Base-by-base conservation (phyloP, 768 basidiomycete genomes). In the Hygrophoropsis aurantiaca region DNA sequence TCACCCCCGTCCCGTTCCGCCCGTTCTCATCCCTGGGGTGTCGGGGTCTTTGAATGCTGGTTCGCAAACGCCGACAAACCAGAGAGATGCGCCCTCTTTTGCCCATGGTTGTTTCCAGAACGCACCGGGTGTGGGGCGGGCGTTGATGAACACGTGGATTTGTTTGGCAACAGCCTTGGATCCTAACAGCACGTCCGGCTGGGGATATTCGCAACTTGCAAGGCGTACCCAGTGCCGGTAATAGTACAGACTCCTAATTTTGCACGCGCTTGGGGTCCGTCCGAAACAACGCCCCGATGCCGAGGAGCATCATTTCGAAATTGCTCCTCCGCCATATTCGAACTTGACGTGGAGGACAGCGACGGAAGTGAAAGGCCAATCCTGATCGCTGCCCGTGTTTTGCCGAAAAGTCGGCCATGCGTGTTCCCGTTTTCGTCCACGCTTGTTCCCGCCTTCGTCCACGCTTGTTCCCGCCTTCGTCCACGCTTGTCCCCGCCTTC, bases 21-120 rank as follows among this genome's bases (percentile, higher is more conserved):
- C n/a, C n/a, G n/a, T n/a, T n/a, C n/a, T n/a, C n/a, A n/a, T n/a
- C 36, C 24, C 52, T 46, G 13, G 37, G 11, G 39, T 5, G 1
- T 24, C 38, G 18, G 25, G 48, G 39, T 57, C 56, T 47, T 62
- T 59, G 51, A 75, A 71, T 20, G 71, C 65, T 39, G 72, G 61
- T 50, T 61, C 16, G 73, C 63, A 42, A 78, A 77, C 49, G 60
- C 67, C 46, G 75, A 69, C 13, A 81, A 55, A 19, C 78, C 74
- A 18, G 68, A 65, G 23, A 81, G 42, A 32, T 53, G 45, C 18
- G 67, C 71, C 42, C 68, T 63, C 49, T 68, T 60, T 75, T 79
- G 52, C 67, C 66, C 72, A 72, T 72, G 26, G 19, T 30, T 7
- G 27, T 6, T 30, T 30, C 13, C 13, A 30, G 27, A 30, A 30